Conservation (phyloP, 768 basidiomycete genomes). For the Tricholoma terreum region DNA sequence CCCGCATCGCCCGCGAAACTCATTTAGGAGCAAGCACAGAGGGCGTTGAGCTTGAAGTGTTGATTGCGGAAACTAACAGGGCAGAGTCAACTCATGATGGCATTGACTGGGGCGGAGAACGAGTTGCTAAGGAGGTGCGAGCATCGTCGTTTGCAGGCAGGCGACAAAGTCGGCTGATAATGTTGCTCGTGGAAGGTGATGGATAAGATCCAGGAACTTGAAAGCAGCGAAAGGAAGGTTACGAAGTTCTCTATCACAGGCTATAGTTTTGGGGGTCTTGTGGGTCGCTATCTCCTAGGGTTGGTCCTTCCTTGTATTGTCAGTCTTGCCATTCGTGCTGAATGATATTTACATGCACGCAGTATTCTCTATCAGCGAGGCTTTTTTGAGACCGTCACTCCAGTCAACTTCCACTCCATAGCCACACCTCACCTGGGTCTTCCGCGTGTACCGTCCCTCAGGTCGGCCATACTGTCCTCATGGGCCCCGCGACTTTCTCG, state of each 20-base stretch:
- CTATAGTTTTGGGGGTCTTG: slow-evolving; percentile 74
- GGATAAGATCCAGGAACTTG: slow-evolving; percentile 50
- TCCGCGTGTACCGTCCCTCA: slow-evolving; percentile 52
- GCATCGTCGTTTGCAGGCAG: not conserved
- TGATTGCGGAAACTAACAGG: slow-evolving; percentile 59
- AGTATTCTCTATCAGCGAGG: slow-evolving; percentile 61
- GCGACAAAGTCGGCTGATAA: not conserved
- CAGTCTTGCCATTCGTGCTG: slow-evolving; percentile 49
- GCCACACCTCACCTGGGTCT: slow-evolving; percentile 82
- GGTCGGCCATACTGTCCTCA: slow-evolving; percentile 47
- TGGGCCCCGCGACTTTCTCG: slow-evolving; percentile 69
- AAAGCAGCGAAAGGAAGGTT: slow-evolving; percentile 50
- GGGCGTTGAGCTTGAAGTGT: slow-evolving; percentile 48
- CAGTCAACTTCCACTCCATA: slow-evolving; percentile 78
- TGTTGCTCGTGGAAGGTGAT: slow-evolving; percentile 41
- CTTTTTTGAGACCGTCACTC: slow-evolving; percentile 67
- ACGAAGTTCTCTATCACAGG: slow-evolving; percentile 70
- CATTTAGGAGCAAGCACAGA: slow-evolving; percentile 26
- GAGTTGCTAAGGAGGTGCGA: slow-evolving; percentile 72
- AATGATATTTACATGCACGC: slow-evolving; percentile 21
- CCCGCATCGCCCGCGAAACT: slow-evolving; percentile 47
- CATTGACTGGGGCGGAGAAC: slow-evolving; percentile 77
- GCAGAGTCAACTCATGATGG: slow-evolving; percentile 75
- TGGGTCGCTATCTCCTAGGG: slow-evolving; percentile 9
- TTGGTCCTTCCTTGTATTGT: slow-evolving; percentile 47